These are phyloP conservation scores for Colletotrichum salicis DNA, from an alignment of 2,329 filamentous ascomycete genomes.

Conservation along the genomic window DNA sequence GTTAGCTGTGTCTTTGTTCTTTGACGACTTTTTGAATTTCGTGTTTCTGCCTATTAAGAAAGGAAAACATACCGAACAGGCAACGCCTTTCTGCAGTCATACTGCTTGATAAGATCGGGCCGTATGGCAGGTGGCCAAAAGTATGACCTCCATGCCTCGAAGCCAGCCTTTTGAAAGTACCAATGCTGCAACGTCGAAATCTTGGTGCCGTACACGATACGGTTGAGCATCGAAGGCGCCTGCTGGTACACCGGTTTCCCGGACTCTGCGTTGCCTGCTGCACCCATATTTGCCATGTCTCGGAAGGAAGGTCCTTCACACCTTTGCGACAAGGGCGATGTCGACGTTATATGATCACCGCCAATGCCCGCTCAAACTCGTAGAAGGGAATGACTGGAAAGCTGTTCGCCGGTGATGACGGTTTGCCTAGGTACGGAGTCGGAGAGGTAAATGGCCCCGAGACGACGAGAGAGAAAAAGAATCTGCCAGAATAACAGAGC, in stretches of 20 bases:
- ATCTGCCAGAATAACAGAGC: constrained; percentile 25
- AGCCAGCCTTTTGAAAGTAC: constrained; percentile 29
- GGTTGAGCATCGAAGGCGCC: constrained; percentile 22
- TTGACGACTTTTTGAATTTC: neutral
- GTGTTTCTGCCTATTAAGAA: too few relatives aligned
- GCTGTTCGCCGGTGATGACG: neutral
- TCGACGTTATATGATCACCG: neutral
- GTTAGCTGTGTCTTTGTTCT: neutral
- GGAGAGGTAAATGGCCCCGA: constrained; percentile 30
- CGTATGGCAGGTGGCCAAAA: constrained; percentile 19
- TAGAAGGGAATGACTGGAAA: neutral
- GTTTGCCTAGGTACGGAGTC: constrained; percentile 22
- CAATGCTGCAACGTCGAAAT: constrained; percentile 25
- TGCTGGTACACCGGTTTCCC: neutral
- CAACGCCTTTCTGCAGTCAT: constrained; percentile 31
- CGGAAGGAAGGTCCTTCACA: too few relatives aligned
- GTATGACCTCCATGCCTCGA: constrained; percentile 26
- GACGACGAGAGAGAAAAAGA: constrained; percentile 12
- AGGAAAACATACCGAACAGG: constrained; percentile 29
- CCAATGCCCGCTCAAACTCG: neutral
- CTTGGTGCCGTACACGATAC: constrained; percentile 32
- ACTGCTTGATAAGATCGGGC: constrained; percentile 37
- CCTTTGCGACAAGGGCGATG: neutral
- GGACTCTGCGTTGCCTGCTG: neutral
- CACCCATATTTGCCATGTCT: neutral